phyloP scores from a whole-genome alignment of 2,329 filamentous ascomycete genomes.

The Ceratocystis lukuohia region DNA sequence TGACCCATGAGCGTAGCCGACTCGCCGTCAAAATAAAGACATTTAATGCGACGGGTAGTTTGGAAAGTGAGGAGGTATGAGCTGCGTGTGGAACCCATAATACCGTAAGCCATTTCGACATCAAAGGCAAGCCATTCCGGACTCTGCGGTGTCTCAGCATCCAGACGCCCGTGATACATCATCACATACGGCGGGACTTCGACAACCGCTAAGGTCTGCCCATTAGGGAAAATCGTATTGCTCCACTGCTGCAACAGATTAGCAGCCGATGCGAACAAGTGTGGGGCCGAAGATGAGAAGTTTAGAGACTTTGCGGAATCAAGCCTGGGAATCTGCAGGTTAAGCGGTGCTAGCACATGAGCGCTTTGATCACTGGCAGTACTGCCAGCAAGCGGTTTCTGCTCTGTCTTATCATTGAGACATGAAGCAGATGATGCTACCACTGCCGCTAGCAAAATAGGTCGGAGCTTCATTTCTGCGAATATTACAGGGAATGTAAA shows the following conservation, averaged over 20 bases:
- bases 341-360: background rate
- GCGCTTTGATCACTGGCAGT: background rate
- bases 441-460: background rate
- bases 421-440: background rate
- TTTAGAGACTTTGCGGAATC: conserved; percentile 28
- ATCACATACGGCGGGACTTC: conserved; percentile 34
- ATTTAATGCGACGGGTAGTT: conserved; percentile 30
- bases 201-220: conserved; percentile 35
- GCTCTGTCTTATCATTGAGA: background rate
- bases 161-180: conserved; percentile 36
- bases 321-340: too few relatives aligned
- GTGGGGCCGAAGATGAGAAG: conserved; percentile 35
- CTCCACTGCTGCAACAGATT: conserved; percentile 37
- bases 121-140: conserved; percentile 42
- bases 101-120: conserved; percentile 40
- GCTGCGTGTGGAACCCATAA: conserved; percentile 33
- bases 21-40: conserved; percentile 39
- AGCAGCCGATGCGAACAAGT: conserved; percentile 36
- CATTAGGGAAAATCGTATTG: conserved; percentile 39
- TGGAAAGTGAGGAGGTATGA: conserved; percentile 38
- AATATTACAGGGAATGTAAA: background rate
- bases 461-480: background rate
- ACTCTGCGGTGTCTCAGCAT: conserved; percentile 30
- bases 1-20: conserved; percentile 35
- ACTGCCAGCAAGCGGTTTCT: background rate